Evolutionary conservation across 2,329 filamentous ascomycete genomes (phyloP).

Genomic region (Fusarium floridanum): DNA sequence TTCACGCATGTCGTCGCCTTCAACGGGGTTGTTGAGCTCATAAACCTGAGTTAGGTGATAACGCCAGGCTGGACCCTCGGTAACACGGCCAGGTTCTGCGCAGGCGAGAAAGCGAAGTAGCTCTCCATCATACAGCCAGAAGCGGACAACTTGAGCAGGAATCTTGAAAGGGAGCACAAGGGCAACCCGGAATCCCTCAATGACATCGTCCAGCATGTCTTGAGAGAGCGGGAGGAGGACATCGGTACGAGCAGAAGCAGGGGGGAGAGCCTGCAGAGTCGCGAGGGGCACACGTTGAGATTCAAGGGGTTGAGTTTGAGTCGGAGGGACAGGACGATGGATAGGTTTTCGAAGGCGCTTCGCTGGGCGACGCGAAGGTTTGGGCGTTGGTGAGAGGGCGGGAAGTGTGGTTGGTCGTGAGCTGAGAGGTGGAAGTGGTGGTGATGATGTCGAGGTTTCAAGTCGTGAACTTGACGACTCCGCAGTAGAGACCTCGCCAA

Average conservation of each 20-base stretch:
- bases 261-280: conserved; percentile 61
- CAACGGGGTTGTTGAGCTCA: conserved; percentile 71
- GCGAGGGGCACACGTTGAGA: conserved; percentile 66
- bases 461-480: conserved; percentile 26
- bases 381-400: conserved; percentile 28
- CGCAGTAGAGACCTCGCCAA: conserved; percentile 23
- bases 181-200: conserved; percentile 64
- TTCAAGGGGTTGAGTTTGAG: conserved; percentile 52
- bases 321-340: conserved; percentile 36
- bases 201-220: conserved; percentile 62
- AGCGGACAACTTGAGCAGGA: conserved; percentile 66
- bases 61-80: conserved; percentile 39
- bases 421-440: conserved; percentile 15
- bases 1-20: conserved; percentile 63
- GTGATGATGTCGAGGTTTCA: conserved; percentile 23
- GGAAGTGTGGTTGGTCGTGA: conserved; percentile 36
- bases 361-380: conserved; percentile 14
- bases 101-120: conserved; percentile 71
- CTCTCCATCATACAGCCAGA: conserved; percentile 72
- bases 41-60: conserved; percentile 63
- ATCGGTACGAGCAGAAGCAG: conserved; percentile 65
- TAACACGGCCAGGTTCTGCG: conserved; percentile 59
- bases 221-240: conserved; percentile 65
- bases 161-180: conserved; percentile 69
- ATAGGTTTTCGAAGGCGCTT: conserved; percentile 48